phyloP scores from a whole-genome alignment of 169 alveolate species.

The Eimeria falciformis region DNA sequence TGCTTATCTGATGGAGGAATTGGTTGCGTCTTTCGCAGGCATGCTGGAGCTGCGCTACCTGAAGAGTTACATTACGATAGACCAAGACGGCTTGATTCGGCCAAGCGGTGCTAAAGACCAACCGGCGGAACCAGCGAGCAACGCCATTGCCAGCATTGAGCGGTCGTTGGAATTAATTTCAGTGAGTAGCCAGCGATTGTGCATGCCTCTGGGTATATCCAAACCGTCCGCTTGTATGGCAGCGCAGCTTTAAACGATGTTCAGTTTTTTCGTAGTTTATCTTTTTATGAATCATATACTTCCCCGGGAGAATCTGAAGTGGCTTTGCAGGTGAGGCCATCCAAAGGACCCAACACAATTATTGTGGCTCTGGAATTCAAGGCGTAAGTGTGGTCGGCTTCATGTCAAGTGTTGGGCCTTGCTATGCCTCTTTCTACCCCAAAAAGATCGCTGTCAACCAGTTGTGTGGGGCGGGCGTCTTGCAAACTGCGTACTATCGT shows the following conservation, averaged over 20 bases:
- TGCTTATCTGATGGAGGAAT: too few species aligned
- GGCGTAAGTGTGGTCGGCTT: not conserved
- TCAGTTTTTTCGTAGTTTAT: too few species aligned
- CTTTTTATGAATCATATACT: too few species aligned
- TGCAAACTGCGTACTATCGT: too few species aligned
- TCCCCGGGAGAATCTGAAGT: too few species aligned
- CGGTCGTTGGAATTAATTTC: not conserved
- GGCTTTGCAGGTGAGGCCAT: conserved; percentile 37
- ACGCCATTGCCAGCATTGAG: not conserved
- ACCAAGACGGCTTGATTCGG: not conserved
- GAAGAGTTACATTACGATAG: not conserved
- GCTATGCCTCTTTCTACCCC: too few species aligned
- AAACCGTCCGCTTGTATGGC: too few species aligned
- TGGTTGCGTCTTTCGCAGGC: too few species aligned
- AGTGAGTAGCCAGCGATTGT: not conserved
- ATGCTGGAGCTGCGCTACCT: conserved; percentile 40
- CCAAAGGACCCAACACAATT: conserved; percentile 49
- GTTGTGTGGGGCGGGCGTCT: not conserved
- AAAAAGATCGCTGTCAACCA: too few species aligned
- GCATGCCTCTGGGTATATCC: not conserved
- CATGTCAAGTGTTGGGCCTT: too few species aligned
- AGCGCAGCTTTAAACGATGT: too few species aligned
- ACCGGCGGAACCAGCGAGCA: not conserved
- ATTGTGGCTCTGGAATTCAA: conserved; percentile 24
- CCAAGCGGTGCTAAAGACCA: not conserved